Evolutionary conservation across 75 land plant species (phyloP).

Genomic region (Cryptomeria japonica): DNA sequence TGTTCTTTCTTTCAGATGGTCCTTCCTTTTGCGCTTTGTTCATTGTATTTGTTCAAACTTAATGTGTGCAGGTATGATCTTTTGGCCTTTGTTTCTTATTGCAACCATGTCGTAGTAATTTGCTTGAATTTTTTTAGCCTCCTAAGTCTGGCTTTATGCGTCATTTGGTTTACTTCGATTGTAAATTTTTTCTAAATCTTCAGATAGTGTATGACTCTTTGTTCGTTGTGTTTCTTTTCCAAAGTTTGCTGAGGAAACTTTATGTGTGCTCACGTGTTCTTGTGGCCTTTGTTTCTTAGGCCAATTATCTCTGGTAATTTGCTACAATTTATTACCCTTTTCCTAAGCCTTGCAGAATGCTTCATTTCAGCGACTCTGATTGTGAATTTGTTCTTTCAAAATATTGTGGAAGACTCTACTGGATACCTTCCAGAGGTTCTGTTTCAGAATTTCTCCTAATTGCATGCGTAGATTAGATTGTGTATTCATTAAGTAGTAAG

Average conservation of each 20-base stretch:
- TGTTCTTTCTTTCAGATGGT: not conserved
- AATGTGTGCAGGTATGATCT: not conserved
- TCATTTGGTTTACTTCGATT: not conserved
- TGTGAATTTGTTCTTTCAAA: not conserved
- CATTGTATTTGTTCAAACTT: not conserved
- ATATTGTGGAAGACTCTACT: not conserved
- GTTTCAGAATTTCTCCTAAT: not conserved
- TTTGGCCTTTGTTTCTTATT: not conserved
- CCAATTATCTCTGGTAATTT: not conserved
- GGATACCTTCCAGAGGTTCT: not conserved
- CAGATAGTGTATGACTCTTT: not conserved
- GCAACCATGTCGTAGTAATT: not conserved
- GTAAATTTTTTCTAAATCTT: too few species aligned
- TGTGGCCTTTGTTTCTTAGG: not conserved
- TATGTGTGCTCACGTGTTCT: not conserved
- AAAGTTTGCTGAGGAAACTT: not conserved
- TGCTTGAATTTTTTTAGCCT: not conserved
- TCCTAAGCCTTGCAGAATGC: too few species aligned
- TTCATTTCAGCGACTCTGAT: not conserved
- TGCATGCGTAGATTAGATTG: not conserved
- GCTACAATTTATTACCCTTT: not conserved
- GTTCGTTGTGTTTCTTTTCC: not conserved
- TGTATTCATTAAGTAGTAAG: not conserved
- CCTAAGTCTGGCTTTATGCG: too few species aligned
- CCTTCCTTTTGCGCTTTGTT: not conserved